Evolutionary conservation across 2,329 filamentous ascomycete genomes (phyloP).

Genomic region (Lachnellula arida): DNA sequence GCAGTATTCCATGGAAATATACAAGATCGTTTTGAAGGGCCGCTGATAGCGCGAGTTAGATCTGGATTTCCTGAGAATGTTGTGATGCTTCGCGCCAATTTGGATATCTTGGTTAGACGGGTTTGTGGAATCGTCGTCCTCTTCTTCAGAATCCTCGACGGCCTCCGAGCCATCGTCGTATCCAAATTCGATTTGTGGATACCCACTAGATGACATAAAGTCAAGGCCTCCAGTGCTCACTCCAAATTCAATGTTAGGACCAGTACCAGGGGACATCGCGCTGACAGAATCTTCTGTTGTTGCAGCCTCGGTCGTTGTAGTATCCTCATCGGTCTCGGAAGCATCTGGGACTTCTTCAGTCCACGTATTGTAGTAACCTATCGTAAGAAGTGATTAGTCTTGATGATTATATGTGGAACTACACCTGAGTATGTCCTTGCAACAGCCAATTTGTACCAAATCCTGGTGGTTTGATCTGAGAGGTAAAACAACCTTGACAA

Average conservation of each 20-base stretch:
- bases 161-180: conserved; percentile 45
- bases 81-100: conserved; percentile 13
- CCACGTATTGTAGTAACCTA: conserved; percentile 95
- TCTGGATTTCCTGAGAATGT: conserved; percentile 24
- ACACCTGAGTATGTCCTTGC: not conserved
- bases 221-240: conserved; percentile 76
- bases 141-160: conserved; percentile 42
- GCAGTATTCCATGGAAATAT: conserved; percentile 99
- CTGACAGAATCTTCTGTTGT: conserved; percentile 25
- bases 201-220: conserved; percentile 84
- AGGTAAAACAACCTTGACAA: not conserved
- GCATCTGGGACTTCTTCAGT: conserved; percentile 64
- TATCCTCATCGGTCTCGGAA: conserved; percentile 51
- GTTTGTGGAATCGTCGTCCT: conserved; percentile 39
- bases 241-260: conserved; percentile 27
- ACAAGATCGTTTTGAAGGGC: conserved; percentile 68
- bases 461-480: too few relatives aligned
- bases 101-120: conserved; percentile 39
- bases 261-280: conserved; percentile 25
- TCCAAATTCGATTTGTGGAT: conserved; percentile 72
- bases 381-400: conserved; percentile 31
- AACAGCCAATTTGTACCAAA: not conserved
- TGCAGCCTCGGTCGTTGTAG: conserved; percentile 43
- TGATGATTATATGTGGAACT: too few relatives aligned
- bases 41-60: conserved; percentile 39